Evolutionary conservation across 2,329 filamentous ascomycete genomes (phyloP), one percentile per base, ranked within the genome.

Genomic region (Bipolaris victoriae): DNA sequence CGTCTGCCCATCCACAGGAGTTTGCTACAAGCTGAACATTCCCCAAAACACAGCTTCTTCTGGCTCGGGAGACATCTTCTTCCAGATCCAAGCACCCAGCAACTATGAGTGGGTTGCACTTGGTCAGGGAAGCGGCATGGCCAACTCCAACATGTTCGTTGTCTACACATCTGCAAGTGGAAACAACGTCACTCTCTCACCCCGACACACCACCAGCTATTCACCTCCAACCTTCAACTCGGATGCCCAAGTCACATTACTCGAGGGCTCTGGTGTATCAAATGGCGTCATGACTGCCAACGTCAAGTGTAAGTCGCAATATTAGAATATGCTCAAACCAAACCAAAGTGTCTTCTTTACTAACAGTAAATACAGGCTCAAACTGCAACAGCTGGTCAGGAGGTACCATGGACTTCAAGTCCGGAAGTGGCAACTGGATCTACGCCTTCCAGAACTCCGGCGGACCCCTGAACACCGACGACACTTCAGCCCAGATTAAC

Each of bases 131-230:
- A 75, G 63, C 1, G 61, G 69, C 18, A 88, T 87, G 85, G 62
- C 70, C 15, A 81, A 80, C 20, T 71, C 85, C 5, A 85, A 86
- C 68, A 86, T 88, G 45, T 86, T 87, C 66, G 74, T 87, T 41
- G 76, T 86, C 5, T 87, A 87, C 64, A 79, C 82, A n/a, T 78
- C 80, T 24, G 74, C 79, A 37, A 73, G 73, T 36, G 81, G 83
- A 24, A 79, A 73, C 41, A 86, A 86, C 60, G 82, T 87, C 13
- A 88, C 85, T 0, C 62, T 88, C 7, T 86, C 84, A 3, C 81
- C 84, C 9, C 76, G 85, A 39, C 63, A 77, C 6, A 80, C 79
- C 7, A 75, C 65, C 11, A 82, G 82, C 6, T 68, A 84, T 31
- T 58, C 51, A 3, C 62, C 76, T 60, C 84, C 84, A 2, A 59